Conservation (phyloP, 495 filamentous ascomycete species). For the Podospora pseudocomata region DNA sequence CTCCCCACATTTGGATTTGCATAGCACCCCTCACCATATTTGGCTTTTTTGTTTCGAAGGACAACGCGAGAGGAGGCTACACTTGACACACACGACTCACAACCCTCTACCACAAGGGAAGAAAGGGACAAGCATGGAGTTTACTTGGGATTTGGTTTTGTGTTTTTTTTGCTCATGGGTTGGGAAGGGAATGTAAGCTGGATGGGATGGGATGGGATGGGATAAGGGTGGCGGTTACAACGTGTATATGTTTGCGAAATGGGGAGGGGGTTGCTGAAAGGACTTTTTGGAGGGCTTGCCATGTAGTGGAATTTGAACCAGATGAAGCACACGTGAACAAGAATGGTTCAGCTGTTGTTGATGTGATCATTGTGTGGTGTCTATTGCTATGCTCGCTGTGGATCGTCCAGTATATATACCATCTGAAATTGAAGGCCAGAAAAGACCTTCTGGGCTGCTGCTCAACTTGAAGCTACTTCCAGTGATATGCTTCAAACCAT, state of each 20-base stretch:
- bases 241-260: neutral
- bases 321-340: too few species aligned
- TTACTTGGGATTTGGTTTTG: neutral
- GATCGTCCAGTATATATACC: too few species aligned
- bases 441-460: too few species aligned
- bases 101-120: neutral
- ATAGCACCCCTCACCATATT: conserved; percentile 25
- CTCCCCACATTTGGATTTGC: conserved; percentile 16
- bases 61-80: too few species aligned
- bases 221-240: neutral
- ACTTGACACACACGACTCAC: neutral
- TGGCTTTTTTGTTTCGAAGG: conserved; percentile 7
- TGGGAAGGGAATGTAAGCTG: neutral
- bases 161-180: neutral
- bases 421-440: too few species aligned
- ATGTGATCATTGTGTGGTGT: too few species aligned
- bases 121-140: conserved; percentile 8
- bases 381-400: too few species aligned
- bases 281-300: neutral
- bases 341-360: too few species aligned
- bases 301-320: neutral
- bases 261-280: neutral
- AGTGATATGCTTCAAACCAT: too few species aligned
- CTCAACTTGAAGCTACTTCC: too few species aligned
- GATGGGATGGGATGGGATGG: neutral